Percentiles rank a stretch among this genome's conserved stretches.
phyloP scores from a whole-genome alignment of 306 rosid species.

The Prunus davidiana region DNA sequence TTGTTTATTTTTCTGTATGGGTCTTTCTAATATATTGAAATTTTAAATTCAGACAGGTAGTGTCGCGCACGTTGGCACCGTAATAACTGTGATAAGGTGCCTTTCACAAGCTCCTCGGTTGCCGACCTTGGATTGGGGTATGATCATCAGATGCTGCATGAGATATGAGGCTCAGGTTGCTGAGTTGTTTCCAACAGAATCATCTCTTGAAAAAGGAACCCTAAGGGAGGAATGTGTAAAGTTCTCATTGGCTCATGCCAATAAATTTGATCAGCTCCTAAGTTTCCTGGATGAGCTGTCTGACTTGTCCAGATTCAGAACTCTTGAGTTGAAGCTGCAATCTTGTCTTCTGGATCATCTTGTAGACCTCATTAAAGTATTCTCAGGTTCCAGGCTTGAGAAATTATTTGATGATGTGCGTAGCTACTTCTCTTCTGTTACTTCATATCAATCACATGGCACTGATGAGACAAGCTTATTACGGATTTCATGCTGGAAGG shows the following conservation, averaged over 20 bases:
- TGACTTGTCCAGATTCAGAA: conserved; percentile 68
- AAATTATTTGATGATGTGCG: conserved; percentile 60
- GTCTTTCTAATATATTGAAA: conserved; percentile 24
- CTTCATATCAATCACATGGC: conserved; percentile 33
- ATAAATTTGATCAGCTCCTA: conserved; percentile 68
- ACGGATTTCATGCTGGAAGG: conserved; percentile 83
- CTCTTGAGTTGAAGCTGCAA: conserved; percentile 71
- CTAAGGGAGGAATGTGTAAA: conserved; percentile 70
- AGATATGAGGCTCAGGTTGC: conserved; percentile 62
- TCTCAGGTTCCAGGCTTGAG: conserved; percentile 79
- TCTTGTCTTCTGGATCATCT: conserved; percentile 69
- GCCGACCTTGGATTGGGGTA: conserved; percentile 90
- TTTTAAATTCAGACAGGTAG: conserved; percentile 46
- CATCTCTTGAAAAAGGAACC: conserved; percentile 45
- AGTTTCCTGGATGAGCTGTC: conserved; percentile 89
- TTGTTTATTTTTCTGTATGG: neutral
- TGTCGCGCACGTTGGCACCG: conserved; percentile 31
- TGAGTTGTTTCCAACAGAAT: conserved; percentile 30
- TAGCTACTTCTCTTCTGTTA: conserved; percentile 47
- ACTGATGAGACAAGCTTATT: conserved; percentile 44
- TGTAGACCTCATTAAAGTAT: conserved; percentile 63
- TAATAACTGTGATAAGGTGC: conserved; percentile 63
- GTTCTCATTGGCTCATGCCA: conserved; percentile 85
- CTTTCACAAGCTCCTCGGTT: conserved; percentile 90
- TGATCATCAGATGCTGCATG: conserved; percentile 78